These are phyloP conservation scores for Colletotrichum orchidophilum DNA, from an alignment of 2,329 filamentous ascomycete genomes.

Conservation along the genomic window DNA sequence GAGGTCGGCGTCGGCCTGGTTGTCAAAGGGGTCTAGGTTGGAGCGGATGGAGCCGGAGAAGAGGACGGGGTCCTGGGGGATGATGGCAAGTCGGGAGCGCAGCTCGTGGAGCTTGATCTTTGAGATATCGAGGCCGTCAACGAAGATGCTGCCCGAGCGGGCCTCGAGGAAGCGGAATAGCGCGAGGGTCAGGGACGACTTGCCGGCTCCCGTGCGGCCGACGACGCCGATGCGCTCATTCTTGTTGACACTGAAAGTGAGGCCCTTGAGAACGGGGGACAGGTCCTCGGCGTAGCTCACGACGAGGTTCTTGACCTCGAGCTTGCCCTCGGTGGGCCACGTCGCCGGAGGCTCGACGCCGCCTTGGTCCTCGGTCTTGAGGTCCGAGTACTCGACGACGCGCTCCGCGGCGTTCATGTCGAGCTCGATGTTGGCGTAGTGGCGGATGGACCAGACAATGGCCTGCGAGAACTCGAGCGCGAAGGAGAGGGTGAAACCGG, in stretches of 20 bases:
- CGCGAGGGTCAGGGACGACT: constrained; percentile 78
- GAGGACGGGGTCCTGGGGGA: constrained; percentile 82
- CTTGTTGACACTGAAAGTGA: constrained; percentile 72
- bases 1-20: constrained; percentile 75
- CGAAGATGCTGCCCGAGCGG: constrained; percentile 69
- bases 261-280: constrained; percentile 74
- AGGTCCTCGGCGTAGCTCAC: constrained; percentile 78
- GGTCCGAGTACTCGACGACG: constrained; percentile 77
- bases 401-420: constrained; percentile 84
- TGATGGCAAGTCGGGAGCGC: constrained; percentile 80
- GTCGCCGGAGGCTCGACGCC: constrained; percentile 71
- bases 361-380: constrained; percentile 72
- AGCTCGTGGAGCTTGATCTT: constrained; percentile 76
- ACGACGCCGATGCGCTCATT: constrained; percentile 81
- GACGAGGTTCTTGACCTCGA: constrained; percentile 79
- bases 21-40: constrained; percentile 81
- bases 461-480: constrained; percentile 73
- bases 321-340: constrained; percentile 78
- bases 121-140: constrained; percentile 80
- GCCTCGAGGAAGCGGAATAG: constrained; percentile 82
- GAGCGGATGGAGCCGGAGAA: constrained; percentile 82
- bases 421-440: constrained; percentile 77
- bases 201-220: constrained; percentile 81
- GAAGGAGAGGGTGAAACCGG: constrained; percentile 80
- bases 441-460: constrained; percentile 72